Percentiles rank a stretch among this genome's conserved stretches.
These are phyloP conservation scores for Backusella liffmaniae DNA, from an alignment of 192 early-diverging fungal genomes.

Conservation along the genomic window DNA sequence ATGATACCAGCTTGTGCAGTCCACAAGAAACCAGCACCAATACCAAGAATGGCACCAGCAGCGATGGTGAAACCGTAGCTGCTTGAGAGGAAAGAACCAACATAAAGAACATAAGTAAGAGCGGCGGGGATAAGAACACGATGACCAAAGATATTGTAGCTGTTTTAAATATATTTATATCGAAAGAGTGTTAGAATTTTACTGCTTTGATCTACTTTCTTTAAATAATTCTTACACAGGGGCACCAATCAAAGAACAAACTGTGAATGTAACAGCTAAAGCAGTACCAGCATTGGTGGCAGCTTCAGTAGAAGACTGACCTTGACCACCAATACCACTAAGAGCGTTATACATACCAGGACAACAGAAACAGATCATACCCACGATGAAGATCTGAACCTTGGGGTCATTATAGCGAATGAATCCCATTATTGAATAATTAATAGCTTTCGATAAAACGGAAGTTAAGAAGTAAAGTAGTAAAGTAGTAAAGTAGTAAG, in stretches of 20 bases:
- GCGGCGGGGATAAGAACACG: slow-evolving; percentile 68
- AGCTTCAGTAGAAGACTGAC: slow-evolving; percentile 56
- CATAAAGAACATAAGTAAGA: slow-evolving; percentile 72
- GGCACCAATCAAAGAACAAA: slow-evolving; percentile 76
- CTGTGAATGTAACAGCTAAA: slow-evolving; percentile 73
- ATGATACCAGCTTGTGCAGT: slow-evolving; percentile 83
- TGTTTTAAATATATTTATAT: background rate
- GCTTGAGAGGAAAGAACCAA: slow-evolving; percentile 69
- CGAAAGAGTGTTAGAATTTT: background rate
- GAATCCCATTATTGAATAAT: slow-evolving; percentile 26
- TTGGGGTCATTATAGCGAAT: slow-evolving; percentile 51
- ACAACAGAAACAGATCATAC: slow-evolving; percentile 75
- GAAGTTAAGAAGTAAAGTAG: background rate
- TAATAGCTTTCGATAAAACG: background rate
- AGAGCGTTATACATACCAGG: slow-evolving; percentile 77
- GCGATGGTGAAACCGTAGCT: slow-evolving; percentile 63
- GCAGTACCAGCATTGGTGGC: slow-evolving; percentile 77
- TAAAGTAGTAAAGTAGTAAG: background rate
- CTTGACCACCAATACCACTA: slow-evolving; percentile 63
- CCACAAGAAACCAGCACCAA: slow-evolving; percentile 79
- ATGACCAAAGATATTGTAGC: slow-evolving; percentile 76
- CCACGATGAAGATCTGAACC: slow-evolving; percentile 62
- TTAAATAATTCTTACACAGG: slow-evolving; percentile 39
- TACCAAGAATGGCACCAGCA: slow-evolving; percentile 77
- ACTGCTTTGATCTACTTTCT: background rate